Base-by-base conservation (phyloP, 768 basidiomycete genomes). In the Serendipita indica region DNA sequence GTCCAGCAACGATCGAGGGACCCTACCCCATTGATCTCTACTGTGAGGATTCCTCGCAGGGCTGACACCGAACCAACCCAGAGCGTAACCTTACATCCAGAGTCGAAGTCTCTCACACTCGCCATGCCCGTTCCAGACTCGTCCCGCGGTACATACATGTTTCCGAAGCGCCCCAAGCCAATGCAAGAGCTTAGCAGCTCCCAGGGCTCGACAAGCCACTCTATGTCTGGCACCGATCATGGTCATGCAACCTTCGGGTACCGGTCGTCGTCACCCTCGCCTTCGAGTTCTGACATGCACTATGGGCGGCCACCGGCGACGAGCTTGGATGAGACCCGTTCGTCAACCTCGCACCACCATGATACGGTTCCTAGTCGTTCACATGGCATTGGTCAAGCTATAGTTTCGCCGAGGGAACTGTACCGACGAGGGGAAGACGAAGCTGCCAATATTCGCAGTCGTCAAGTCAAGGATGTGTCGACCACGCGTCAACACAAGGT, bases 201-300 rank as follows among this genome's bases (percentile, higher is more conserved):
- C 5, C 41, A 43, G 27, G 41, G 41, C n/a, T 43, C 41, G 27
- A 43, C 41, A 43, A 43, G 41, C 27, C 41, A n/a, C 7, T 43
- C 41, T n/a, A 18, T n/a, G 41, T 43, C 49, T 28, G 49, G 49
- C 25, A 54, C 49, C 22, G 49, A 54, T 54, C 49, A 54, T 10
- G 49, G 32, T 54, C 49, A 54, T 30, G 16, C 32, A 3, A 28
- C 22, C n/a, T 20, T 28, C 49, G 49, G 49, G n/a, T 54, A 54
- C 49, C 22, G 49, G 49, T 54, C 49, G 49, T 54, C 49, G n/a
- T 27, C 49, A n/a, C 49, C 49, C n/a, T 54, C 49, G 20, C 49
- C 32, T 27, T 54, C 49, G 22, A 54, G 49, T 30, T 27, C 49
- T 54, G 49, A 54, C 32, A 28, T 33, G n/a, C 49, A 54, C 25